Base-by-base conservation (phyloP, 441 rosid genomes). In the Eruca vesicaria region DNA sequence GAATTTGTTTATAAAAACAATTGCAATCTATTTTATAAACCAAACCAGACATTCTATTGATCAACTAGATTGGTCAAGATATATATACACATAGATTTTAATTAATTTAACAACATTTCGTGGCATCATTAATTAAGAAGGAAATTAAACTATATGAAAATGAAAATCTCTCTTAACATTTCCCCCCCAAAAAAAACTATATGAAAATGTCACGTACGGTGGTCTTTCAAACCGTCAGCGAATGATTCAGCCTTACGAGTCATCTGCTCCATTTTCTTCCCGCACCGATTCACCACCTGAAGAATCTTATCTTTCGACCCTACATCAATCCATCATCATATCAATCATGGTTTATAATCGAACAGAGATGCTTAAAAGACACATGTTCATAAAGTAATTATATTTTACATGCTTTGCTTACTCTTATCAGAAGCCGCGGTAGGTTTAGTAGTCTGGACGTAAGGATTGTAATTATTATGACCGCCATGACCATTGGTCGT, bases 201-300 rank as follows among this genome's bases (percentile, higher is more conserved):
- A 61, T 35, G 15, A 32, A 43, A 29, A 28, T 5, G 4, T 78
- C 80, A 82, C 79, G 69, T 78, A 89, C 97, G 43, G 72, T 94
- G 96, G 75, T 88, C 79, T 89, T 90, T 90, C 64, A 89, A 65
- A 65, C 86, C 83, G 69, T 82, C 91, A 55, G 86, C 97, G 31
- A 89, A 65, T 26, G 68, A 50, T 75, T 85, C 94, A 0, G 90
- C 93, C 74, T 82, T 84, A 73, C 83, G 80, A 35, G 86, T 75
- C 65, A 79, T 90, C 63, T 81, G 85, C 6, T 87, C 97, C 23
- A 86, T 32, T 67, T 63, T 88, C 77, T 78, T 90, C 59, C 87
- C 91, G 60, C 81, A 94, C 26, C 81, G 86, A 75, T 83, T 84
- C 81, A 89, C 74, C 70, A 82, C 84, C 11, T 83, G 83, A 57